Evolutionary conservation across 805 yeast species (phyloP).

Genomic region (Saccharomycopsis microspora): DNA sequence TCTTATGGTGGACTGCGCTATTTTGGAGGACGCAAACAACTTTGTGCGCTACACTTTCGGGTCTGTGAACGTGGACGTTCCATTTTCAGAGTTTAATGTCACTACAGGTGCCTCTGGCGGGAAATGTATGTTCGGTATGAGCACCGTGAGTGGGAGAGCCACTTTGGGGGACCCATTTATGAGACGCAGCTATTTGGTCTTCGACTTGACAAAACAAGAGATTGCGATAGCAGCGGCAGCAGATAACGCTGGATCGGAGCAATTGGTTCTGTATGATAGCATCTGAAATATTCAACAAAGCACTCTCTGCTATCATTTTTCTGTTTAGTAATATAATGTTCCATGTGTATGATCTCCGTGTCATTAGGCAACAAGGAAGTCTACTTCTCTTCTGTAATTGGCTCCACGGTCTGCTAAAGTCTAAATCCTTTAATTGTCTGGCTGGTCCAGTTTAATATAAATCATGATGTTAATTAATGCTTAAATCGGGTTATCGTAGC

Average conservation of each 20-base stretch:
- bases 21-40: conserved; percentile 8
- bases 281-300: not conserved
- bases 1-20: conserved; percentile 4
- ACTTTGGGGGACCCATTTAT: conserved; percentile 46
- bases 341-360: too few species aligned
- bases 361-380: too few species aligned
- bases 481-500: too few species aligned
- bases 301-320: too few species aligned
- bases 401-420: too few species aligned
- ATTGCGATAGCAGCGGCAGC: conserved; percentile 34
- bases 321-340: too few species aligned
- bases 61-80: conserved; percentile 10
- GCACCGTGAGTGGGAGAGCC: conserved; percentile 16
- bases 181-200: conserved; percentile 41
- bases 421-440: too few species aligned
- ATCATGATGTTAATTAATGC: too few species aligned
- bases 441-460: too few species aligned
- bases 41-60: conserved; percentile 9
- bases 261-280: not conserved
- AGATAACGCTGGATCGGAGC: not conserved
- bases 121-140: conserved; percentile 6
- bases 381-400: too few species aligned
- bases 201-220: conserved; percentile 34
- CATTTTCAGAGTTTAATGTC: conserved; percentile 8
- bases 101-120: not conserved